Base-by-base conservation (phyloP, 345 rosid genomes). In the Gossypium turneri region DNA sequence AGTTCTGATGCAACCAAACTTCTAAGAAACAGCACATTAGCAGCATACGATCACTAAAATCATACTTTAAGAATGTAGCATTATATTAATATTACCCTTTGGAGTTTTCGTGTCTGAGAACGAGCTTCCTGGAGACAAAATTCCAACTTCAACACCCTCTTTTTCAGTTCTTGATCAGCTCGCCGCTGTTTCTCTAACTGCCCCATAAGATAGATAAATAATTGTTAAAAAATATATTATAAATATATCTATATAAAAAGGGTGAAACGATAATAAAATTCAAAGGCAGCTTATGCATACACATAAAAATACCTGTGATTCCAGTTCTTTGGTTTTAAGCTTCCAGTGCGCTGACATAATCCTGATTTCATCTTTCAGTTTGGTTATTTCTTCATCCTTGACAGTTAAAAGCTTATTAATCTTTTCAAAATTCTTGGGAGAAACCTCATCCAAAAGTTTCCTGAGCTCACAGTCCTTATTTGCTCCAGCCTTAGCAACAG, bases 91-190 rank as follows among this genome's bases (percentile, higher is more conserved):
- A 68, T 78, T 83, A 90, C 98, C 92, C 92, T 83, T 17, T 86
- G 95, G 55, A 92, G 95, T 80, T 88, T 94, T 76, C 91, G 84
- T 19, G 90, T 88, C 84, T 90, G 98, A 75, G 90, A 73, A 76
- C 88, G 94, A 66, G 95, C 88, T 81, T 94, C 97, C 25, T 91
- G 97, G 72, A 92, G 94, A 86, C 92, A 92, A 80, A 94, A 92
- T 68, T 92, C 98, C 81, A 94, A 74, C 85, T 88, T 94, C 87
- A 92, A 76, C 64, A 91, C 97, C 75, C 89, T 86, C 90, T 90
- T 94, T 73, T 88, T 94, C 53, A 91, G 86, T 74, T 94, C 97
- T 77, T 92, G 97, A 83, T 90, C 97, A 55, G 88, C 85, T 77
- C 90, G 84, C 20, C 83, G 81, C 75, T 92, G 97, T 83, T 91